Evolutionary conservation across 2,329 filamentous ascomycete genomes (phyloP), one percentile per base, ranked within the genome.

Genomic region (Ophiostoma himal-ulmi): DNA sequence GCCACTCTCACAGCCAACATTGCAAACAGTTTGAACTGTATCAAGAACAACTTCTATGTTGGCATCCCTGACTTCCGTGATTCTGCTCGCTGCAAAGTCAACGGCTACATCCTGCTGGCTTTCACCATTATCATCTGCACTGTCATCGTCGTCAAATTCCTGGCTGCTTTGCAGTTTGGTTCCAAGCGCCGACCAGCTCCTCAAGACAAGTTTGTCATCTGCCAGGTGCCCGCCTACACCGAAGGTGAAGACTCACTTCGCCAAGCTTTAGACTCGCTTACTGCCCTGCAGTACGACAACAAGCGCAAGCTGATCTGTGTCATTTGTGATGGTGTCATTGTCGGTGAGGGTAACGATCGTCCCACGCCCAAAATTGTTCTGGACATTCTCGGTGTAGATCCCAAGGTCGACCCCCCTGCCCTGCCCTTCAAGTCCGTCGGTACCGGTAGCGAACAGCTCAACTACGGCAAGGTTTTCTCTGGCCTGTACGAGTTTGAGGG

Each of bases 161-260:
- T 99, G 77, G 89, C 95, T 69, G 95, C 95, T 14, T 85, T 99
- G 60, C 95, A 97, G 77, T 92, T 99, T 72, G 94, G 94, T 65
- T 93, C 93, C 5, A 97, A 97, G 82, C 88, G 92, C 71, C 89
- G 92, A 22, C 95, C 95, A 2, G 86, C 91, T 6, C 91, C 93
- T 52, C 95, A 98, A 79, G 95, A 99, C 80, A 99, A 98, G 78
- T 99, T 99, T 76, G 94, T 99, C 75, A 98, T 99, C 75, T 98
- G 95, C 80, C 93, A 97, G 79, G 93, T 99, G 41, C 95, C 95
- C 11, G 95, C 95, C 5, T 99, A 99, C 78, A 99, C 95, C 0
- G 95, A 99, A 83, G 95, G 93, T 76, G 95, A 99, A 83, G 95
- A 99, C 76, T 94, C 94, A 4, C 83, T 99, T 10, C 86, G 95